Conservation (phyloP, 148 eudicot genomes). For the Chenopodium formosanum region DNA sequence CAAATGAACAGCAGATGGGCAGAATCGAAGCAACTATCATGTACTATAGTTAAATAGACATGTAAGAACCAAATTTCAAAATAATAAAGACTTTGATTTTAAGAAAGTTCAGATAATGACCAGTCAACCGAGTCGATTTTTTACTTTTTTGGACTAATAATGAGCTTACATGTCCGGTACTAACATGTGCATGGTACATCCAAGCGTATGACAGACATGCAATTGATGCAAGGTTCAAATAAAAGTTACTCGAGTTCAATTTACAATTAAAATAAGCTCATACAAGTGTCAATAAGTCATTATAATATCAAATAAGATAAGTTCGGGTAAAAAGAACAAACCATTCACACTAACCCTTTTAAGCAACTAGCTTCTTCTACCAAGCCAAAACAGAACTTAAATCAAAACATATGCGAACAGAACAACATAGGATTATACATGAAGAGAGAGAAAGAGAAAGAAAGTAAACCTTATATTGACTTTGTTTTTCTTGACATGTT, state of each 20-base stretch:
- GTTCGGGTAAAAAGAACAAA: not conserved
- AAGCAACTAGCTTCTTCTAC: no score
- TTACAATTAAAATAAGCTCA: not conserved
- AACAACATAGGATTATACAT: not conserved
- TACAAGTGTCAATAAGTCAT: no score
- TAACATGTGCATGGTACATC: no score
- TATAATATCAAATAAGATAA: not conserved
- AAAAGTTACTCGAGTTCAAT: not conserved
- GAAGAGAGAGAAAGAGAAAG: not conserved
- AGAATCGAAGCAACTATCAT: not conserved
- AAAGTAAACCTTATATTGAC: conserved; percentile 71
- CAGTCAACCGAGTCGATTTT: no score
- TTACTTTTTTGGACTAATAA: no score
- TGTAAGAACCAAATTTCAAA: not conserved
- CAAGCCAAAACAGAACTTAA: not conserved
- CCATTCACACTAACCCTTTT: no score
- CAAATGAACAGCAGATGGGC: not conserved
- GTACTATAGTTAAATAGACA: not conserved
- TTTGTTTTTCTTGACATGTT: conserved; percentile 44
- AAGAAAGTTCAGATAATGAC: not conserved
- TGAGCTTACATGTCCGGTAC: no score
- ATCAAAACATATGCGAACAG: not conserved
- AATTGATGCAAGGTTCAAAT: not conserved
- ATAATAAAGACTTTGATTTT: not conserved
- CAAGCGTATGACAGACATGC: not conserved